phyloP scores from a whole-genome alignment of 2,329 filamentous ascomycete genomes.

The Orbilia brochopaga region DNA sequence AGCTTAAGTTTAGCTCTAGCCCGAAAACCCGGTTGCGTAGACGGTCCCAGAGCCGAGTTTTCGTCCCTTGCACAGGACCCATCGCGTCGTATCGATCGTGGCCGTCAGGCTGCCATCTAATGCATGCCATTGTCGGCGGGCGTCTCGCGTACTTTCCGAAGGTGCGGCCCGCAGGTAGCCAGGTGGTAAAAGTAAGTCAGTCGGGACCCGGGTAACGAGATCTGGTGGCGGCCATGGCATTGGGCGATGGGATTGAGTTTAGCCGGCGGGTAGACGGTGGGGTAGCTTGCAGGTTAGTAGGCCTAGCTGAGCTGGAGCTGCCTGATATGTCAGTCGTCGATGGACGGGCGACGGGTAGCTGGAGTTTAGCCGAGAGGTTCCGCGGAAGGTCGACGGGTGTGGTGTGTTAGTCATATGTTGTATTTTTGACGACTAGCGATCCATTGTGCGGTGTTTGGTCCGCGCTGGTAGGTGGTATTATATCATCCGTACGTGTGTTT shows the following conservation, averaged over 20 bases:
- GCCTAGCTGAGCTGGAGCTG: background rate
- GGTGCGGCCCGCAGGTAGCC: background rate
- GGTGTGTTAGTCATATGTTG: background rate
- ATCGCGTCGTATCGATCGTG: background rate
- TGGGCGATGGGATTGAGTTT: background rate
- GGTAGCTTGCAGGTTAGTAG: background rate
- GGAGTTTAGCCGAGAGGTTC: background rate
- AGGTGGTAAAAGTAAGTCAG: background rate
- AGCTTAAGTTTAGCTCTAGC: background rate
- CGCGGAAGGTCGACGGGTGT: background rate
- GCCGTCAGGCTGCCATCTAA: background rate
- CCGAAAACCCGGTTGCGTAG: background rate
- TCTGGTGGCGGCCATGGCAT: no score
- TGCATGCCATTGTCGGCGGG: background rate
- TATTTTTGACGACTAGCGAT: background rate
- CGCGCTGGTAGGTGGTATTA: no score
- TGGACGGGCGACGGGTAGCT: background rate
- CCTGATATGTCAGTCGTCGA: slow-evolving; percentile 3
- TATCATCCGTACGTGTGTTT: no score
- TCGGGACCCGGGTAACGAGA: background rate
- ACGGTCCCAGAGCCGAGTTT: background rate
- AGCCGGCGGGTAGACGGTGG: background rate
- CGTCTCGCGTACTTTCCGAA: background rate
- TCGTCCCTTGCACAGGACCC: background rate
- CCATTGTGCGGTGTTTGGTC: no score